A percentile compares a stretch with the other conserved stretches of the same genome.
These are phyloP conservation scores for Gossypium stocksii DNA, from an alignment of 345 rosid species.

Conservation along the genomic window DNA sequence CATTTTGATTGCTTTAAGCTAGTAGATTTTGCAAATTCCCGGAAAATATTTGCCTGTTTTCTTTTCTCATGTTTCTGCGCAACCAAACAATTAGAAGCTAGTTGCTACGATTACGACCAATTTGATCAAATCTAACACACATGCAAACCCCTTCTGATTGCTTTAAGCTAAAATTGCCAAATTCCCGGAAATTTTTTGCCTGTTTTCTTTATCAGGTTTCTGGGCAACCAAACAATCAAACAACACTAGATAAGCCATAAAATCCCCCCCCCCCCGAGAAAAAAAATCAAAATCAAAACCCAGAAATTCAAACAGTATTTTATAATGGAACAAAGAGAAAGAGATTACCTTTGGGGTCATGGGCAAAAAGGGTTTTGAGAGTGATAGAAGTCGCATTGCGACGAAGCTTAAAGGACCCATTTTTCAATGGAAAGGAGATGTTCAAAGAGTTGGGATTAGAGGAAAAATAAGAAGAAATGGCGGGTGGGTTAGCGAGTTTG, in stretches of 20 bases:
- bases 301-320: not conserved
- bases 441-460: slow-evolving; percentile 9
- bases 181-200: not conserved
- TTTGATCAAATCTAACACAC: too few species aligned
- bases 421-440: slow-evolving; percentile 28
- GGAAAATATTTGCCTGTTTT: too few species aligned
- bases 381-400: slow-evolving; percentile 20
- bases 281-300: not conserved
- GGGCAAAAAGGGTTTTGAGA: slow-evolving; percentile 25
- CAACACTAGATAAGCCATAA: not conserved
- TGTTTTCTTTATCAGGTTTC: not conserved
- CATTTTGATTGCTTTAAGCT: too few species aligned
- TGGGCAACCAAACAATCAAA: not conserved
- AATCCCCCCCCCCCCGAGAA: not conserved
- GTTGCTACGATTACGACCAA: too few species aligned
- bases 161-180: not conserved
- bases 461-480: slow-evolving; percentile 17
- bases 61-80: too few species aligned
- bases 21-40: too few species aligned
- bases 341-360: slow-evolving; percentile 38
- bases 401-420: slow-evolving; percentile 17
- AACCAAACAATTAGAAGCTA: too few species aligned
- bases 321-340: not conserved
- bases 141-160: not conserved
- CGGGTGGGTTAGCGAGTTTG: slow-evolving; percentile 17